phyloP scores from a whole-genome alignment of 2,329 filamentous ascomycete genomes.

The Sporothrix protearum region DNA sequence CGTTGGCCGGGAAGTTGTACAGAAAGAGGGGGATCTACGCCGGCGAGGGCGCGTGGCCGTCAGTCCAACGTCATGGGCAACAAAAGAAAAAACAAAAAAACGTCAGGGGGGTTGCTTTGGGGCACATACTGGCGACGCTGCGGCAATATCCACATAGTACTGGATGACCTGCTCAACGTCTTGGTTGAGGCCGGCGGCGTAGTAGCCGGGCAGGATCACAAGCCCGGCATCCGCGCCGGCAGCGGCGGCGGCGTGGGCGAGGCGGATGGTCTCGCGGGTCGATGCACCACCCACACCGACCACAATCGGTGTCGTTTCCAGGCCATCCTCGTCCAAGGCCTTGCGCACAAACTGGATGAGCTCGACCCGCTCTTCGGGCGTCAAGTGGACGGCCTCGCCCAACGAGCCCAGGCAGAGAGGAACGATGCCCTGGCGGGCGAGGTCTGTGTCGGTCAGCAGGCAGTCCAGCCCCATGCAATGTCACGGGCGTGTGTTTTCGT shows the following conservation, averaged over 20 bases:
- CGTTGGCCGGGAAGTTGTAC: slow-evolving; percentile 2
- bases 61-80: too few relatives aligned
- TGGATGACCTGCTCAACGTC: neutral
- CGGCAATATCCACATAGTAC: neutral
- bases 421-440: neutral
- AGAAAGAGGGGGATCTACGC: neutral
- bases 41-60: too few relatives aligned
- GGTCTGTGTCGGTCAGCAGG: neutral
- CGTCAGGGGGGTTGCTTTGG: neutral
- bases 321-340: neutral
- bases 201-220: neutral
- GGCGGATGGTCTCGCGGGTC: neutral
- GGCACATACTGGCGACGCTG: neutral
- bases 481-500: neutral
- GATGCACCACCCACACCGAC: neutral
- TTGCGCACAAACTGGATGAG: neutral
- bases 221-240: neutral
- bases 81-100: too few relatives aligned
- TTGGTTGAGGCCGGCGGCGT: neutral
- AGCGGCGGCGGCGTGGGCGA: neutral
- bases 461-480: too few relatives aligned
- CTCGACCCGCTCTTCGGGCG: neutral
- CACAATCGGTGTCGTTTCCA: neutral
- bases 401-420: neutral
- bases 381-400: neutral